These are phyloP conservation scores for Sequoiadendron giganteum DNA, from an alignment of 75 land plant species.

Conservation along the genomic window DNA sequence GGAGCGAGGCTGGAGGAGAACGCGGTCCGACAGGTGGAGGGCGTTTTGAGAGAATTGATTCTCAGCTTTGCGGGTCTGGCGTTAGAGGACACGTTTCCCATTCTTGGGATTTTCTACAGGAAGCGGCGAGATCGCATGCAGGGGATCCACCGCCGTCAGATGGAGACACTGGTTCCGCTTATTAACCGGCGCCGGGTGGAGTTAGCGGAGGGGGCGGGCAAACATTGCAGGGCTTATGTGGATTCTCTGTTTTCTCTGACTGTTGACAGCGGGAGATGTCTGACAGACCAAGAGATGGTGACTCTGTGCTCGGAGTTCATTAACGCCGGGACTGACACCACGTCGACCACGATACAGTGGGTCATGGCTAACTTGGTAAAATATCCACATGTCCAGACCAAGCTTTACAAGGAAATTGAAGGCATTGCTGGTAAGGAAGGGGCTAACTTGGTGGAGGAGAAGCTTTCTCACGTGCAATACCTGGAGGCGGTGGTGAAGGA, in stretches of 20 bases:
- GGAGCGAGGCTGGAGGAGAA: slow-evolving; percentile 19
- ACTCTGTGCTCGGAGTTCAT: slow-evolving; percentile 38
- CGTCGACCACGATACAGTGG: slow-evolving; percentile 83
- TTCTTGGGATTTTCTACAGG: not conserved
- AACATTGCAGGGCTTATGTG: slow-evolving; percentile 25
- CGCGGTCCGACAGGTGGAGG: not conserved
- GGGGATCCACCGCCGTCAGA: slow-evolving; percentile 34
- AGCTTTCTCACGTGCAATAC: not conserved
- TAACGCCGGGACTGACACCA: slow-evolving; percentile 81
- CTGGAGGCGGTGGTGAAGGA: slow-evolving; percentile 20
- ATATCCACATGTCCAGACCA: slow-evolving; percentile 56
- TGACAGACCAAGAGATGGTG: slow-evolving; percentile 26
- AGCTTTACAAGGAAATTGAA: slow-evolving; percentile 55
- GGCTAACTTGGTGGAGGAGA: slow-evolving; percentile 27
- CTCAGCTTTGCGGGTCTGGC: not conserved
- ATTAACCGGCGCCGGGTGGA: slow-evolving; percentile 33
- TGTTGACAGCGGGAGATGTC: slow-evolving; percentile 26
- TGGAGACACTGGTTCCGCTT: slow-evolving; percentile 31
- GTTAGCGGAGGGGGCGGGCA: not conserved
- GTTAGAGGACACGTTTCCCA: not conserved
- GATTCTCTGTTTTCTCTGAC: slow-evolving; percentile 49
- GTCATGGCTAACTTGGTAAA: slow-evolving; percentile 65
- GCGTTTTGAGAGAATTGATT: not conserved
- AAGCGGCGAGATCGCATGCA: slow-evolving; percentile 20
- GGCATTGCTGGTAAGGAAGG: slow-evolving; percentile 42